phyloP scores from a whole-genome alignment of 1,284 basidiomycete species.

The Ganoderma lucidum region DNA sequence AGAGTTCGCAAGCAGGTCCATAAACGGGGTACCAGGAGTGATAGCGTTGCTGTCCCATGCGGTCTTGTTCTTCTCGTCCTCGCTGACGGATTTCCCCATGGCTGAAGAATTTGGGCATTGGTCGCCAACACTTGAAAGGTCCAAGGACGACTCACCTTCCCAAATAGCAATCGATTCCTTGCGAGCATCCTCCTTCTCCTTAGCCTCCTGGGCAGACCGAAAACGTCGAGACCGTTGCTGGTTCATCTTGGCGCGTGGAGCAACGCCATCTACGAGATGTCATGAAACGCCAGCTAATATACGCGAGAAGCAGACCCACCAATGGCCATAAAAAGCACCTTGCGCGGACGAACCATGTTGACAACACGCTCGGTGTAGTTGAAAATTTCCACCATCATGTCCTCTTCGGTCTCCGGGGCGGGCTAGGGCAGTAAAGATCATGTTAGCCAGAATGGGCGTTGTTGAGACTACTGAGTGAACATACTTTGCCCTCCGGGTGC shows the following conservation, averaged over 20 bases:
- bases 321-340: conserved; percentile 98
- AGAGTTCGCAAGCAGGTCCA: conserved; percentile 90
- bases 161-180: conserved; percentile 86
- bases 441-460: not conserved
- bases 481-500: conserved; percentile 93
- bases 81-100: conserved; percentile 90
- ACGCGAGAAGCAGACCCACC: conserved; percentile 55
- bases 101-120: conserved; percentile 51
- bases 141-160: conserved; percentile 64
- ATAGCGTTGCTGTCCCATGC: conserved; percentile 99
- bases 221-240: conserved; percentile 98
- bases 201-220: conserved; percentile 93
- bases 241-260: conserved; percentile 99
- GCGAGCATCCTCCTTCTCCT: conserved; percentile 90
- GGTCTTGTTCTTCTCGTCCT: conserved; percentile 87
- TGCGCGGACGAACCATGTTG: conserved; percentile 95
- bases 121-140: conserved; percentile 1
- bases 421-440: conserved; percentile 55
- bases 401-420: conserved; percentile 96
- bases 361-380: conserved; percentile 97
- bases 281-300: conserved; percentile 5
- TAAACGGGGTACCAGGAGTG: conserved; percentile 98
- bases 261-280: conserved; percentile 83
- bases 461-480: conserved; percentile 20
- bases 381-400: conserved; percentile 99